Base-by-base conservation (phyloP, 2,329 filamentous ascomycete species). In the Aureobasidium sp. region DNA sequence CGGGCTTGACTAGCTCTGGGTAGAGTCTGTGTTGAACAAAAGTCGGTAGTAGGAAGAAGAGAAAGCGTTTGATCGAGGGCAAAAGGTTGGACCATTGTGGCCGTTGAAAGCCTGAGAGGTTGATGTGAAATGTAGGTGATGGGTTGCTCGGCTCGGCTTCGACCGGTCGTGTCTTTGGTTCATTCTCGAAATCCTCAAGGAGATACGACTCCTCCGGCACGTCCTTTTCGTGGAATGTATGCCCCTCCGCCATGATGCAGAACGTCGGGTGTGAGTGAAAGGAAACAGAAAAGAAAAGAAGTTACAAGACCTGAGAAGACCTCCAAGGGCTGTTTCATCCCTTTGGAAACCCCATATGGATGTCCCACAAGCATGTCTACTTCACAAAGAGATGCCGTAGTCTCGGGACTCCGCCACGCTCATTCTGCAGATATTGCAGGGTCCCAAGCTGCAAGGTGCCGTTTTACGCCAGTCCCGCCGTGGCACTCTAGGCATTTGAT, bases 41-140 rank as follows among this genome's bases (percentile, higher is more conserved):
- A 11, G 47, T 53, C 11, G 58, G 58, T n/a, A 60, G 17, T 19
- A 60, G 47, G 27, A 60, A 60, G 47, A 60, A 54, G 8, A 60
- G 31, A 29, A 53, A 53, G 25, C 38, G 46, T 19, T 46, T 47
- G 29, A 27, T 11, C 10, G 11, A 19, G n/a, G 45, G n/a, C 19
- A 37, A 29, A 1, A 38, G 6, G 17, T n/a, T 17, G 1, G 19
- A 10, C 38, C 35, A 49, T 37, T 60, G 19, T 45, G 58, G 37
- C 23, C 9, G 29, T 19, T 54, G 46, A 3, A 40, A 25, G n/a
- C 55, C 45, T 23, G 47, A 45, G 29, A 53, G 49, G 29, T 54
- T 53, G 15, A 47, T 27, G 53, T 57, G 53, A 15, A 57, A 11
- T 17, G 54, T 38, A 7, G 42, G 29, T 33, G 19, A 37, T 21